These are phyloP conservation scores for Epichloe coenophiala DNA, from an alignment of 2,329 filamentous ascomycete genomes.

Conservation along the genomic window DNA sequence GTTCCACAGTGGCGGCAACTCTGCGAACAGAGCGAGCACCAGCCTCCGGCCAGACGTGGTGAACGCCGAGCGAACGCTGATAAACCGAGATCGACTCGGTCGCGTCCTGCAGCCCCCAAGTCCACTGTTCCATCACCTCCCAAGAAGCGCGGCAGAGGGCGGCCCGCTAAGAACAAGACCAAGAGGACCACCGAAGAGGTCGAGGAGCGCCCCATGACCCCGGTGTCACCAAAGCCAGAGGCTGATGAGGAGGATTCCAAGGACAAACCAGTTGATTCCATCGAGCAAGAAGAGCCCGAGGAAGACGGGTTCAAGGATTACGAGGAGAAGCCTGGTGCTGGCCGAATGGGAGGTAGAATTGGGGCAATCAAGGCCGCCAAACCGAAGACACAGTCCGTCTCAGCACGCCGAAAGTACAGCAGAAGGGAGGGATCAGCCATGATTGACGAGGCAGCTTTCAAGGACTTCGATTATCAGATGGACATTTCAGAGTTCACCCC, in stretches of 20 bases:
- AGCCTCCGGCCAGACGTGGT: conserved; percentile 82
- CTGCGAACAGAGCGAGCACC: conserved; percentile 89
- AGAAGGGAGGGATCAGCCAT: conserved; percentile 62
- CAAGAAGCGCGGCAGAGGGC: conserved; percentile 27
- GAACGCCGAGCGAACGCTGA: conserved; percentile 56
- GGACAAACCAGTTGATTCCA: conserved; percentile 29
- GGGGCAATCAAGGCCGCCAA: conserved; percentile 37
- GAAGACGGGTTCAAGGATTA: conserved; percentile 26
- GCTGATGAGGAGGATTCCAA: conserved; percentile 15
- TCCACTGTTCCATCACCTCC: conserved; percentile 18
- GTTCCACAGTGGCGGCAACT: conserved; percentile 89
- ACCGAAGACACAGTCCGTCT: conserved; percentile 59
- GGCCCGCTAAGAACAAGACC: conserved; percentile 23
- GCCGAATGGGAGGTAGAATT: conserved; percentile 28
- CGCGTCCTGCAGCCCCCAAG: conserved; percentile 23
- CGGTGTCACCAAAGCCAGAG: conserved; percentile 38
- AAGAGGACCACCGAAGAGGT: conserved; percentile 26
- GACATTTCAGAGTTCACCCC: conserved; percentile 78
- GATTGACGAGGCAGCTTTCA: conserved; percentile 82
- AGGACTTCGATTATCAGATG: conserved; percentile 81
- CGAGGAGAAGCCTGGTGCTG: conserved; percentile 25
- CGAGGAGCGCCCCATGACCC: conserved; percentile 44
- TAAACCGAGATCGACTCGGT: conserved; percentile 31
- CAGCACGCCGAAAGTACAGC: conserved; percentile 77
- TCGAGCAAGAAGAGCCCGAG: conserved; percentile 32